A percentile compares a stretch with the other conserved stretches of the same genome.
Evolutionary conservation across 2,329 filamentous ascomycete species (phyloP).

Genomic region (Aspergillus aculeatinus): DNA sequence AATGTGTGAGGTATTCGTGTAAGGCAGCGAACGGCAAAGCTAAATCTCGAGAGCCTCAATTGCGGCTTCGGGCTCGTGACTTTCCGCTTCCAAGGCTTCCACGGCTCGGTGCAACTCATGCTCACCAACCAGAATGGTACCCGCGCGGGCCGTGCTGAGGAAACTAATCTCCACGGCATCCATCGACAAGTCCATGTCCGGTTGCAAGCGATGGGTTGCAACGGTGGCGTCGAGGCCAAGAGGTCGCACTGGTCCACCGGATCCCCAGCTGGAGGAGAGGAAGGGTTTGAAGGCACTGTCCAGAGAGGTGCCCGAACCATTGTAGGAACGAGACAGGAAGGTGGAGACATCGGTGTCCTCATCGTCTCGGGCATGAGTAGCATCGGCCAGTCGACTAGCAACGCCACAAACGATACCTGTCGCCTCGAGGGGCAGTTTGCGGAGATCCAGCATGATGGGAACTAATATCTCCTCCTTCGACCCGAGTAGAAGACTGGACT

Average conservation of each 20-base stretch:
- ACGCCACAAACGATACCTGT: slow-evolving; percentile 96
- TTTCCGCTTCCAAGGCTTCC: slow-evolving; percentile 59
- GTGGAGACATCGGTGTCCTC: slow-evolving; percentile 24
- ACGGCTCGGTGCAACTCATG: slow-evolving; percentile 73
- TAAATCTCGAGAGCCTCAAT: slow-evolving; percentile 17
- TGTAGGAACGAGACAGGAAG: slow-evolving; percentile 17
- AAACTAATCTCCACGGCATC: slow-evolving; percentile 77
- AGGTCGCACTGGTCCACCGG: slow-evolving; percentile 13
- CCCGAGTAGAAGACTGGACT: slow-evolving; percentile 71
- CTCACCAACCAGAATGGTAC: slow-evolving; percentile 80
- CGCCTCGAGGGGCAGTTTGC: slow-evolving; percentile 76
- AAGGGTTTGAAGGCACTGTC: slow-evolving; percentile 15
- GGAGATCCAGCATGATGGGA: slow-evolving; percentile 85
- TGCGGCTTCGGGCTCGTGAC: slow-evolving; percentile 19
- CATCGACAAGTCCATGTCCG: slow-evolving; percentile 30
- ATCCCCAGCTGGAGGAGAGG: slow-evolving; percentile 17
- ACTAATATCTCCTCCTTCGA: slow-evolving; percentile 68
- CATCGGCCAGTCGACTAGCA: slow-evolving; percentile 75
- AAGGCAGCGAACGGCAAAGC: slow-evolving; percentile 27
- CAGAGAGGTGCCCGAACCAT: slow-evolving; percentile 16
- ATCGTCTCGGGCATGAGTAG: slow-evolving; percentile 55
- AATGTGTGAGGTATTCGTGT: background rate
- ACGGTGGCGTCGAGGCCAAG: slow-evolving; percentile 12
- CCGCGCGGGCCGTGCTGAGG: slow-evolving; percentile 81
- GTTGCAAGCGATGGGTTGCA: slow-evolving; percentile 32